Base-by-base conservation (phyloP, 1,139 yeast species). In the Diutina sp. region DNA sequence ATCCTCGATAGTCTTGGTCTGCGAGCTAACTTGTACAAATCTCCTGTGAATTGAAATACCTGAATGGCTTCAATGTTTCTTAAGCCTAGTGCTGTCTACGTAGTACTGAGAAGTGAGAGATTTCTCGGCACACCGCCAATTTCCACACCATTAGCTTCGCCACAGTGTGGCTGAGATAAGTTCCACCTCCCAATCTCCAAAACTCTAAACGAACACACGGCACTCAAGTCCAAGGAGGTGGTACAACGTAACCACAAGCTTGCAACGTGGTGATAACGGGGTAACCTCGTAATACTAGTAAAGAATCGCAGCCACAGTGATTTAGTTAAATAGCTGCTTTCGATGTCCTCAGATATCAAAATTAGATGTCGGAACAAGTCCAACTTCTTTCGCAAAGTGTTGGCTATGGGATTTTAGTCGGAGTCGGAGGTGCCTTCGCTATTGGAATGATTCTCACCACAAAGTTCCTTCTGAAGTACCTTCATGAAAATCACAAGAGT, bases 391-490 rank as follows among this genome's bases (percentile, higher is more conserved):
- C 61, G 18, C 67, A 69, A 60, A 67, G 63, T 7, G 61, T 64
- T 47, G 72, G 72, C 1, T 69, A 69, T 61, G 72, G 71, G 4
- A 61, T 69, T 32, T 60, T 69, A 25, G 65, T 69, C 18, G 72
- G 72, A 1, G 67, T 66, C 3, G 72, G 72, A 47, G 70, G 66
- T 3, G 58, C 66, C 6, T 69, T 69, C 58, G 72, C 73, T 3
- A 59, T 66, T 6, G 69, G 70, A 41, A 69, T 69, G 65, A 62
- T 69, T 21, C 55, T 66, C 9, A 64, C 68, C 8, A 68, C 72
- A 11, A 63, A 64, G 52, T 60, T 68, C 18, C 58, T 68, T 57
- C 57, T 61, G 44, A 65, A 60, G 56, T 69, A 69, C 56, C 61
- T 69, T 16, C 62, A 66, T 56, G 72, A 69, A 60, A 62, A 68